Percentiles rank a stretch among this genome's conserved stretches.
phyloP scores from a whole-genome alignment of 257 asterid genomes.

The Rauvolfia tetraphylla region DNA sequence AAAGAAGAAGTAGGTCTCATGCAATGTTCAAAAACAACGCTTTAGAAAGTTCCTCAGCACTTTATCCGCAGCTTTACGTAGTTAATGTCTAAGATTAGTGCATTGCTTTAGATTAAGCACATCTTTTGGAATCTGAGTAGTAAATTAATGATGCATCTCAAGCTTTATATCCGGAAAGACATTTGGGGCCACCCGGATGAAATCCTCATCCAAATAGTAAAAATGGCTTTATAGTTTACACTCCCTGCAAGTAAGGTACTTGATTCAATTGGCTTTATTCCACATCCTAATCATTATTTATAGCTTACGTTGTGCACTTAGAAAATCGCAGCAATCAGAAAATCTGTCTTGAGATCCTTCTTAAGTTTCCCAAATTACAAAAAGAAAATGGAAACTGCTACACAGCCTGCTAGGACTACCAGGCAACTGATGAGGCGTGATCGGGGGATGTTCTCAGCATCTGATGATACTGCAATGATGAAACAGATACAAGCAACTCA shows the following conservation, averaged over 20 bases:
- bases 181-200: conserved; percentile 31
- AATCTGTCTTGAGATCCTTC: not conserved
- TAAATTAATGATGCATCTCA: not conserved
- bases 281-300: conserved; percentile 43
- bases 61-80: not conserved
- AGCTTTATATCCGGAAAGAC: conserved; percentile 14
- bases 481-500: conserved; percentile 67
- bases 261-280: conserved; percentile 33
- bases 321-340: conserved; percentile 8
- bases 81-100: not conserved
- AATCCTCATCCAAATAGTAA: conserved; percentile 30
- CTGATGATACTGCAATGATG: conserved; percentile 48
- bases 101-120: not conserved
- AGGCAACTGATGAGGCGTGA: conserved; percentile 30
- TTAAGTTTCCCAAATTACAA: conserved; percentile 1
- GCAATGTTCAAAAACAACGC: not conserved
- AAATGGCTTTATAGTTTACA: conserved; percentile 39
- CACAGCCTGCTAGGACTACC: conserved; percentile 22
- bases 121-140: not conserved
- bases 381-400: conserved; percentile 31
- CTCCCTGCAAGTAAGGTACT: conserved; percentile 79
- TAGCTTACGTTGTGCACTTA: conserved; percentile 20
- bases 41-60: not conserved
- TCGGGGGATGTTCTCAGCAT: conserved; percentile 33
- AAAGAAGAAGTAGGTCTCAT: not conserved